Evolutionary conservation across 495 filamentous ascomycete genomes (phyloP).

Genomic region (Penicillium soppii): DNA sequence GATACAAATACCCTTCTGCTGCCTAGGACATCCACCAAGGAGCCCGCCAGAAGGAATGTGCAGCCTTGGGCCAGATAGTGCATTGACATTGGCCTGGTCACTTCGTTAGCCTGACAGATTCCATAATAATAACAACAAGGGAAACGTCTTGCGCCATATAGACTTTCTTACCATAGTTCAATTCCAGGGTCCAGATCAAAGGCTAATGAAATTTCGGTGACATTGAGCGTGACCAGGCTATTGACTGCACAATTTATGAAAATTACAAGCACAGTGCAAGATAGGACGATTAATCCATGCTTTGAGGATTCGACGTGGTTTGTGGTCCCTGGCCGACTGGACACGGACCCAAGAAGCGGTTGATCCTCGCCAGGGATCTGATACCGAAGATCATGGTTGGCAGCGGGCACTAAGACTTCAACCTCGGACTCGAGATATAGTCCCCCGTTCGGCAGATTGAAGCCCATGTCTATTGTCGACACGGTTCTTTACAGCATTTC

Average conservation of each 20-base stretch:
- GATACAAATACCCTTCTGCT: slow-evolving; percentile 39
- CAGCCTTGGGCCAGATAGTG: slow-evolving; percentile 42
- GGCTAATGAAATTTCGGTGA: slow-evolving; percentile 44
- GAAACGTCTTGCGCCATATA: neutral
- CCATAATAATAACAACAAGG: neutral
- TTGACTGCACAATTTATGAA: neutral
- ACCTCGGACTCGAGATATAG: neutral
- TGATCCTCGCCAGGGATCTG: slow-evolving; percentile 4
- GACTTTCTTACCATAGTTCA: slow-evolving; percentile 38
- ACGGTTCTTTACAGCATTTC: neutral
- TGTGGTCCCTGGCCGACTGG: neutral
- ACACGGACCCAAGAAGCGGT: neutral
- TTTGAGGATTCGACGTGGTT: neutral
- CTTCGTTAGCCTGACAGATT: neutral
- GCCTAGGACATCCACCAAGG: slow-evolving; percentile 55
- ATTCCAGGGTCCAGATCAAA: slow-evolving; percentile 30
- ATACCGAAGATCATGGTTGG: slow-evolving; percentile 1
- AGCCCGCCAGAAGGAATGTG: slow-evolving; percentile 47
- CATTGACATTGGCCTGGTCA: slow-evolving; percentile 42
- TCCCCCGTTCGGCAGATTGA: neutral
- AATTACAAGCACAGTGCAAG: neutral
- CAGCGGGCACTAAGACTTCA: slow-evolving; percentile 5
- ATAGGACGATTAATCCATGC: neutral
- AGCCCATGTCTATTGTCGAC: neutral
- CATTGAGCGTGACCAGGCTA: slow-evolving; percentile 35